Percentiles rank a stretch among this genome's conserved stretches.
Conservation (phyloP, 768 basidiomycete species). For the Mycena galericulata region DNA sequence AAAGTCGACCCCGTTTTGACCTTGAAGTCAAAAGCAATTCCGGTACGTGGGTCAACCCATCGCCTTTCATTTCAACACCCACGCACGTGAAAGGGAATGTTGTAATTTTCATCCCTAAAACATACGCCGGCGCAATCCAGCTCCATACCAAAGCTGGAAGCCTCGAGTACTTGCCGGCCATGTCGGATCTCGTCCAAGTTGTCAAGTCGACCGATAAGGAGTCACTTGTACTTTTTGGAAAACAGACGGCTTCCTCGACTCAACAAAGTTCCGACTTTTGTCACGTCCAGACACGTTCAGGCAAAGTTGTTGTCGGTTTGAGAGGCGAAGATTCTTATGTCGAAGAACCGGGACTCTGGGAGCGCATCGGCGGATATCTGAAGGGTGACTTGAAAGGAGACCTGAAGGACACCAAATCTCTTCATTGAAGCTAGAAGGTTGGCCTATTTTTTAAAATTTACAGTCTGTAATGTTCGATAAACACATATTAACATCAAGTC, state of each 20-base stretch:
- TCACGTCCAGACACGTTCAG: constrained; percentile 50
- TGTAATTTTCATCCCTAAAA: constrained; percentile 47
- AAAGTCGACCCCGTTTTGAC: constrained; percentile 50
- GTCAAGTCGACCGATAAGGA: constrained; percentile 48
- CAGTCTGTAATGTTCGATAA: no score
- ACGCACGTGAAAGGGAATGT: constrained; percentile 46
- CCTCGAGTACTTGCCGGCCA: constrained; percentile 44
- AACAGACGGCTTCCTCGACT: constrained; percentile 35
- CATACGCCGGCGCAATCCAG: constrained; percentile 46
- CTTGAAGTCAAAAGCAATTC: constrained; percentile 44
- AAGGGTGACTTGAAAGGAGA: constrained; percentile 20
- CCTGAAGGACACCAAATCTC: no score
- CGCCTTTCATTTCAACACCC: neutral
- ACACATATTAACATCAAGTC: no score
- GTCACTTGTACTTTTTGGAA: constrained; percentile 52
- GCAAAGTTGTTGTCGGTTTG: constrained; percentile 58
- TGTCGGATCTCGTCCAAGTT: constrained; percentile 41
- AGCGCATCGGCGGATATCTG: constrained; percentile 47
- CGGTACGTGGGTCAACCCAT: constrained; percentile 41
- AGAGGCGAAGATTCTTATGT: constrained; percentile 53
- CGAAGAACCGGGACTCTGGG: constrained; percentile 52
- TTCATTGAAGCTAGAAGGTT: neutral
- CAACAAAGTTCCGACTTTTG: constrained; percentile 50
- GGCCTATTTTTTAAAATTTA: no score
- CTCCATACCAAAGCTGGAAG: constrained; percentile 40